These are phyloP conservation scores for Naganishia kalamii DNA, from an alignment of 768 basidiomycete species.

Conservation along the genomic window DNA sequence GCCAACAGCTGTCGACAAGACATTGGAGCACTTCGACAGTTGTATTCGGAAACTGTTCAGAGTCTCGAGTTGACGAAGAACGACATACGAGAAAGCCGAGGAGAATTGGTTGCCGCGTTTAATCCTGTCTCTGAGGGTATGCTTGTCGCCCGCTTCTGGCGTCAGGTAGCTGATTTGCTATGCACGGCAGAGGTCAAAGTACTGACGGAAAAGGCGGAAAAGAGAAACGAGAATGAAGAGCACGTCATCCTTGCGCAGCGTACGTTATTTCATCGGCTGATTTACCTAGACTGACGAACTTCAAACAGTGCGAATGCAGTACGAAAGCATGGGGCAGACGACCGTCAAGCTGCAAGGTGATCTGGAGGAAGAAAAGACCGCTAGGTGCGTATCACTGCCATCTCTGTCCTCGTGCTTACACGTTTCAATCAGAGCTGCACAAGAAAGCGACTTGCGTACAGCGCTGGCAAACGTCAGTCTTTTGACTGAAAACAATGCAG, in stretches of 20 bases:
- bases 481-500: neutral
- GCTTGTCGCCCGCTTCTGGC: too few species aligned
- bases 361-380: conserved; percentile 3
- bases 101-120: neutral
- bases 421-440: neutral
- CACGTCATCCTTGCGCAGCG: neutral
- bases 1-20: neutral
- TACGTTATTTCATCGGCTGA: neutral
- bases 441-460: neutral
- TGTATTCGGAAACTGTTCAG: neutral
- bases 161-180: too few species aligned
- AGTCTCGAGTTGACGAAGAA: neutral
- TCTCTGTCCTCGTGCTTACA: neutral
- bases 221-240: neutral
- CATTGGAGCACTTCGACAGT: neutral
- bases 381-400: neutral
- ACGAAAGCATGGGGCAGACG: neutral
- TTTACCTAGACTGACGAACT: too few species aligned
- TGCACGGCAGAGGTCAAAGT: neutral
- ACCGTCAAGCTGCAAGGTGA: neutral
- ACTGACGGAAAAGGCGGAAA: neutral
- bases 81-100: neutral
- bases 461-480: neutral
- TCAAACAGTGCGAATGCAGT: neutral
- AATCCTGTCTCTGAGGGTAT: neutral